A percentile compares a stretch with the other conserved stretches of the same genome.
Evolutionary conservation across 257 asterid species (phyloP).

Genomic region (Phtheirospermum japonicum): DNA sequence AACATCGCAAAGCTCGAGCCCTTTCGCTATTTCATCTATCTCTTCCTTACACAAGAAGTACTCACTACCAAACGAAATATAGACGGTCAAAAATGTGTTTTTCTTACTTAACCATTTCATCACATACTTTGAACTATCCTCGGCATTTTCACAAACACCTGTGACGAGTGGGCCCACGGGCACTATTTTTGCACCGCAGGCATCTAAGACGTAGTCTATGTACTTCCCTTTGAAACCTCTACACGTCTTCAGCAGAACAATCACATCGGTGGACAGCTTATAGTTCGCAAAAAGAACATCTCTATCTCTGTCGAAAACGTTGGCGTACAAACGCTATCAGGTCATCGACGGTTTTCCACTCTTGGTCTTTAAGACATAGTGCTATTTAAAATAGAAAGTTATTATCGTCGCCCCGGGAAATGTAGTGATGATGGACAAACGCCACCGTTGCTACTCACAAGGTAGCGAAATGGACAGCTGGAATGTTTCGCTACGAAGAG

Average conservation of each 20-base stretch:
- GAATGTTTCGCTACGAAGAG: neutral
- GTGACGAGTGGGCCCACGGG: slow-evolving; percentile 39
- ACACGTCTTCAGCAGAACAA: slow-evolving; percentile 32
- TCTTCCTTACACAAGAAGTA: slow-evolving; percentile 26
- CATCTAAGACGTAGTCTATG: slow-evolving; percentile 29
- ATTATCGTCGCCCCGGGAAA: neutral
- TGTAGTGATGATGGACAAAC: slow-evolving; percentile 19
- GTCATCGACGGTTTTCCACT: slow-evolving; percentile 10
- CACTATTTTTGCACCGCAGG: slow-evolving; percentile 16
- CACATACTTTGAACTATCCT: slow-evolving; percentile 25
- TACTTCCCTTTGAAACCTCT: slow-evolving; percentile 37
- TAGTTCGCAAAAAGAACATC: no score
- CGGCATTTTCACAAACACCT: no score
- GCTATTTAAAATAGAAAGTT: slow-evolving; percentile 21
- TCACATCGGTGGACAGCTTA: slow-evolving; percentile 23
- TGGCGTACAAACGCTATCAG: neutral
- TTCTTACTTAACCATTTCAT: slow-evolving; percentile 2
- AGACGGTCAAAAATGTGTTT: slow-evolving; percentile 30
- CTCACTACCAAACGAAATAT: slow-evolving; percentile 46
- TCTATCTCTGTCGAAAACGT: slow-evolving; percentile 8
- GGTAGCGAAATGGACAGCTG: slow-evolving; percentile 23
- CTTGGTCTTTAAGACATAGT: slow-evolving; percentile 5
- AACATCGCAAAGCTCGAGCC: slow-evolving; percentile 32
- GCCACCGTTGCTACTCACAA: slow-evolving; percentile 15
- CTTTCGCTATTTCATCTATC: slow-evolving; percentile 34